Evolutionary conservation across 495 filamentous ascomycete genomes (phyloP), one percentile per base, ranked within the genome.

Genomic region (Penicillium antarcticum): DNA sequence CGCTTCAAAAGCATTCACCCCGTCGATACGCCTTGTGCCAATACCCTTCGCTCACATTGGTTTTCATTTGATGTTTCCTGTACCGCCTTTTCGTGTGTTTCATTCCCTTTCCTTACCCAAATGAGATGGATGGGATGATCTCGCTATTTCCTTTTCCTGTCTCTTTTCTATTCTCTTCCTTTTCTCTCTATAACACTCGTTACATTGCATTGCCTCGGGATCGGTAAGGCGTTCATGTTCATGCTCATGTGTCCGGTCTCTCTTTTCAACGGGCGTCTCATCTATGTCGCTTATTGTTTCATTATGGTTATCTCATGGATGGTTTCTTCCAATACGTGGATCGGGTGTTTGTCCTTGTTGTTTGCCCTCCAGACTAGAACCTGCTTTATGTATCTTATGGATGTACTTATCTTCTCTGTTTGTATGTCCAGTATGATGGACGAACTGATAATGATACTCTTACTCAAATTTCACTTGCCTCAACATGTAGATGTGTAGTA

Each of bases 1-100:
- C 17, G 36, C 50, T 57, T 56, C 43, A 62, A 62, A 62, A 57
- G 52, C 52, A 46, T 51, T 46, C 36, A 6, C 23, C 11, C 45
- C 55, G 42, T 60, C 52, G 46, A 63, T 61, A 60, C 44, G 38
- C 46, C 56, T 59, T 50, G 43, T 52, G 53, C 58, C 44, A 63
- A 63, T 60, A 63, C 60, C 53, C 51, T 42, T 55, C 46, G 42
- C 44, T 46, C 21, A 21, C 44, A 14, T 17, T 45, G 19, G 26
- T 17, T 17, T 17, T 24, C n/a, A 31, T 33, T 42, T 34, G 31
- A 21, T 24, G 9, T 29, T 23, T 13, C 42, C 29, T 38, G 2
- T 36, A 45, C 4, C 43, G 24, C 24, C 55, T 45, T 46, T 13
- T 31, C 14, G 39, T 14, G 12, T 23, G 11, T 48, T 26, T 21